Evolutionary conservation across 371 early-diverging fungal species (phyloP), one percentile per base, ranked within the genome.

Genomic region (Mucor velutinosus): DNA sequence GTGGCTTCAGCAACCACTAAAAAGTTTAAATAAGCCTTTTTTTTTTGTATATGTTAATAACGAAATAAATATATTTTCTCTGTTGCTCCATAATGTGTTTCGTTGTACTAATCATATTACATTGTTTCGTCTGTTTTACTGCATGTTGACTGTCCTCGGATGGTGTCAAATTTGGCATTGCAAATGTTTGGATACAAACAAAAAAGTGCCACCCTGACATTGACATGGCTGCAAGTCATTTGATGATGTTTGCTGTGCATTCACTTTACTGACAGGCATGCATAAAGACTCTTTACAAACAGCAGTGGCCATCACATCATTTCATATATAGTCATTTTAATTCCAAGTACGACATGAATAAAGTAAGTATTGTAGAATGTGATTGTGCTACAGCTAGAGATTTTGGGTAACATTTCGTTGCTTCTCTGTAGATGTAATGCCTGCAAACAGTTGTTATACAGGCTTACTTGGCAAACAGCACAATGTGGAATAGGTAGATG

Each of bases 351-450:
- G 53, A 53, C 53, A 53, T 53, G 53, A 53, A 12, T 14, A 53
- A 53, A 53, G 10, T 23, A 25, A 25, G 53, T 53, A 53, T 23
- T 53, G 53, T 53, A 53, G 53, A 53, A 53, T 53, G 53, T 53
- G 53, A 53, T 53, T 53, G 53, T 53, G 27, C 27, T 25, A 53
- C 53, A 25, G 23, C 27, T 25, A 5, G 27, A 53, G 27, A 53
- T 53, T 25, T 53, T 53, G 53, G 53, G 53, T 53, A 53, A 53
- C 53, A 25, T 23, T 53, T 53, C 23, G 12, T 25, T 53, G 12
- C 12, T 49, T 51, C 10, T 23, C 12, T 35, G 12, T 12, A 35
- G 41, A 41, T 14, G 17, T 17, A 17, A 41, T 11, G 11, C 37
- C 12, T 2, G 41, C 53, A 53, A 27, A 10, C 27, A 25, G 4